These are phyloP conservation scores for Croton setiger DNA, from an alignment of 441 rosid species.

Conservation along the genomic window DNA sequence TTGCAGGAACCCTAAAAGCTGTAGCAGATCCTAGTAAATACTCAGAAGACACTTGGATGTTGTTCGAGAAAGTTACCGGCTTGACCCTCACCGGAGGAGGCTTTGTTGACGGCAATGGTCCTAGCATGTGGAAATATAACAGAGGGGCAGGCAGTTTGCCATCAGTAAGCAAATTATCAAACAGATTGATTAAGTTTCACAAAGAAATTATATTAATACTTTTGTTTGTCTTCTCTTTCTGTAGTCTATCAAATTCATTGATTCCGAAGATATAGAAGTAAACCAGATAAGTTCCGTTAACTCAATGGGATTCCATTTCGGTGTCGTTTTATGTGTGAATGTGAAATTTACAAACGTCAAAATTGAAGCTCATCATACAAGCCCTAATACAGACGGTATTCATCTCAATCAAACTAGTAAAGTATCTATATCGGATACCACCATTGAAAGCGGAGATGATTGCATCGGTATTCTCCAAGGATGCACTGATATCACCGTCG, in stretches of 20 bases:
- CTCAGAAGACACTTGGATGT: constrained; percentile 42
- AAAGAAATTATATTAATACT: no score
- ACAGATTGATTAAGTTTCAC: no score
- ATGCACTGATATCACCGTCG: constrained; percentile 36
- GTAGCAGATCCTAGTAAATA: constrained; percentile 29
- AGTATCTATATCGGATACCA: constrained; percentile 33
- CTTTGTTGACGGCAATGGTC: constrained; percentile 55
- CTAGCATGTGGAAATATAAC: constrained; percentile 37
- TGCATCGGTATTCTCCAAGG: constrained; percentile 58
- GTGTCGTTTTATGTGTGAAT: constrained; percentile 34
- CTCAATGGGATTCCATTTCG: constrained; percentile 58
- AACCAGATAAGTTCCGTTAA: constrained; percentile 43
- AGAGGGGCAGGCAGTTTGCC: constrained; percentile 34
- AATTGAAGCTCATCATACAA: constrained; percentile 40
- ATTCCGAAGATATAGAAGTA: constrained; percentile 29
- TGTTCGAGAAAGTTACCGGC: constrained; percentile 39
- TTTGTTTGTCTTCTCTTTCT: not conserved
- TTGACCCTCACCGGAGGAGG: constrained; percentile 43
- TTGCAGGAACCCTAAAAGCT: constrained; percentile 41
- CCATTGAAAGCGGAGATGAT: constrained; percentile 55
- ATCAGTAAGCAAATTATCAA: constrained; percentile 34
- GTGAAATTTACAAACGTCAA: constrained; percentile 27
- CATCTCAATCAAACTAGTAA: constrained; percentile 50
- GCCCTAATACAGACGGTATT: constrained; percentile 72
- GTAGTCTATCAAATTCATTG: constrained; percentile 43